Evolutionary conservation across 805 yeast species (phyloP), one percentile per base, ranked within the genome.

Genomic region (Brettanomyces sp.): DNA sequence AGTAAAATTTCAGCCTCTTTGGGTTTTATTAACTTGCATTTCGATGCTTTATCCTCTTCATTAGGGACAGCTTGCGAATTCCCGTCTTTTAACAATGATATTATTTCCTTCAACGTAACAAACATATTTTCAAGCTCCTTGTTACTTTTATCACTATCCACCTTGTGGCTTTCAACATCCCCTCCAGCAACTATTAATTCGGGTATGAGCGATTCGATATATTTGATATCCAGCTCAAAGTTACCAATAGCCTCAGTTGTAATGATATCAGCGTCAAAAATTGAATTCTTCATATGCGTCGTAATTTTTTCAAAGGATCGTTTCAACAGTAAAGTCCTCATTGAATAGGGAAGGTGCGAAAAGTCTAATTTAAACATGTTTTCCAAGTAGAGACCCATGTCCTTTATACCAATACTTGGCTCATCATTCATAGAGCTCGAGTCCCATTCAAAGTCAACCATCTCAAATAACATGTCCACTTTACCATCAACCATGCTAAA

Each of bases 231-330:
- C 28, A 76, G 59, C 54, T 85, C 86, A 60, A 91, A 90, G 61
- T 89, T 90, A 41, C 66, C 65, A 5, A 82, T 67, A 0, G 91
- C 83, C 47, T 67, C 81, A 22, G 70, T 68, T 21, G 88, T 80
- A 52, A 78, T 79, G 1, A 72, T 74, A 1, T 80, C 76, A 18
- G 74, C 73, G 35, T 72, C 64, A 40, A 79, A 68, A 49, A 90
- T 68, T 7, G 80, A 69, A 39, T 73, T 72, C 50, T 85, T 68
- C 60, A 91, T 77, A 50, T 81, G 77, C 37, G 81, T 76, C 0
- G 95, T 80, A 49, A 93, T 74, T 52, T 85, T 80, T 66, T 90
- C 98, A 60, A 86, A 87, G 25, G 91, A 88, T 58, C 95, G 77
- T 52, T 88, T 80, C 49, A 90, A 74, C n/a, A 95, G 77, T 49